These are phyloP conservation scores for Anaeromyces robustus DNA, from an alignment of 192 early-diverging fungal species.

Conservation along the genomic window DNA sequence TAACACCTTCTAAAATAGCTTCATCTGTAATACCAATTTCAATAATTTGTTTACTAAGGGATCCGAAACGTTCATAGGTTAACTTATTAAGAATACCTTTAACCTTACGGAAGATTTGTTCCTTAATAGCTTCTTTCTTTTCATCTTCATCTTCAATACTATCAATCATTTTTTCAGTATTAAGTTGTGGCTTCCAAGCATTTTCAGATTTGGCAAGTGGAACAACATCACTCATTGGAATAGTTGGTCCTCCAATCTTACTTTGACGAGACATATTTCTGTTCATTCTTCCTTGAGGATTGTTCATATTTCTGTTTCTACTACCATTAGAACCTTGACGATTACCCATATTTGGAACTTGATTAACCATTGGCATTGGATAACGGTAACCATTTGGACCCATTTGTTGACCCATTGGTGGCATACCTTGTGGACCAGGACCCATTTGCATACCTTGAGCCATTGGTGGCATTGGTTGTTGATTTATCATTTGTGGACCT, in stretches of 20 bases:
- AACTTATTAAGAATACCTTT: conserved; percentile 92
- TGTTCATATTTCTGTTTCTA: background rate
- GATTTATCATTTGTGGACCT: background rate
- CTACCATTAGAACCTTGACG: background rate
- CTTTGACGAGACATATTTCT: background rate
- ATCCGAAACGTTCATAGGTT: conserved; percentile 85
- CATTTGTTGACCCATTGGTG: background rate
- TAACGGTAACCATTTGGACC: background rate
- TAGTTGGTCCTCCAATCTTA: background rate
- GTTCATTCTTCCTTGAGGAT: background rate
- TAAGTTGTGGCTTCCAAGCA: conserved; percentile 40
- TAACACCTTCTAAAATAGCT: conserved; percentile 60
- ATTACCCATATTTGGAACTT: background rate
- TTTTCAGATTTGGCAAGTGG: conserved; percentile 67
- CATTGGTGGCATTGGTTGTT: background rate
- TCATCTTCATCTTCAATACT: conserved; percentile 8
- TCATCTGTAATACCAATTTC: conserved; percentile 55
- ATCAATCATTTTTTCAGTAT: background rate
- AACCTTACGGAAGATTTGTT: conserved; percentile 58
- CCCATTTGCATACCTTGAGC: background rate
- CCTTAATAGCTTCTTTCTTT: conserved; percentile 12
- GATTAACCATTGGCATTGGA: background rate
- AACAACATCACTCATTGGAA: conserved; percentile 23
- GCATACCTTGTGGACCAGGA: background rate
- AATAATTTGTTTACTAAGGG: conserved; percentile 68